Percentiles rank a stretch among this genome's conserved stretches.
phyloP scores from a whole-genome alignment of 306 rosid genomes.

The Senna tora region DNA sequence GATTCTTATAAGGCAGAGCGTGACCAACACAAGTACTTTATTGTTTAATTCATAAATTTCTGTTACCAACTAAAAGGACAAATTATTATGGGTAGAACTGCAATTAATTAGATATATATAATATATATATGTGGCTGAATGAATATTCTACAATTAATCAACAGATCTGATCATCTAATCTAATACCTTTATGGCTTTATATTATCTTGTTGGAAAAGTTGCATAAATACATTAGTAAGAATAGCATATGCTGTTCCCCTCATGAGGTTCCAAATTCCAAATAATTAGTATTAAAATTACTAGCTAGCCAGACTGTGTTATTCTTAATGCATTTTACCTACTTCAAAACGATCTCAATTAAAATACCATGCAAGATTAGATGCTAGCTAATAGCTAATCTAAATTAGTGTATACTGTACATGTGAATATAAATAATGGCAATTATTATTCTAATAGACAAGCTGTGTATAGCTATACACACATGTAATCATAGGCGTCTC shows the following conservation, averaged over 20 bases:
- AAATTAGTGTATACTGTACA: too few relatives aligned
- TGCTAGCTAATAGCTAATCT: too few relatives aligned
- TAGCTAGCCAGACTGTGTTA: neutral
- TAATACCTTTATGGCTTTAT: conserved; percentile 15
- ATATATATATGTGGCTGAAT: too few relatives aligned
- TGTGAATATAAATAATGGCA: too few relatives aligned
- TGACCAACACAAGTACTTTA: too few relatives aligned
- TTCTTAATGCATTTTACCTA: neutral
- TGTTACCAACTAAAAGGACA: too few relatives aligned
- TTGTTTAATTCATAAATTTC: too few relatives aligned
- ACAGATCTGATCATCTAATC: conserved; percentile 6
- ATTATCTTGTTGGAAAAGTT: conserved; percentile 25
- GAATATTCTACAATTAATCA: conserved; percentile 36
- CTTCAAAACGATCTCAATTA: neutral
- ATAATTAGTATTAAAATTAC: neutral
- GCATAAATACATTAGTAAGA: neutral
- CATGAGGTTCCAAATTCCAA: neutral
- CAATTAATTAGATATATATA: neutral
- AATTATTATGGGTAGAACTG: neutral
- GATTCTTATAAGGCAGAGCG: too few relatives aligned
- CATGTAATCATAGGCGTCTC: too few relatives aligned
- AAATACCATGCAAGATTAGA: neutral
- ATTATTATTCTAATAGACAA: too few relatives aligned
- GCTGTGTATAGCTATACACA: too few relatives aligned
- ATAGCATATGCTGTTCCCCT: conserved; percentile 2